These are phyloP conservation scores for Lobulomyces angularis DNA, from an alignment of 192 early-diverging fungal species.

Conservation along the genomic window DNA sequence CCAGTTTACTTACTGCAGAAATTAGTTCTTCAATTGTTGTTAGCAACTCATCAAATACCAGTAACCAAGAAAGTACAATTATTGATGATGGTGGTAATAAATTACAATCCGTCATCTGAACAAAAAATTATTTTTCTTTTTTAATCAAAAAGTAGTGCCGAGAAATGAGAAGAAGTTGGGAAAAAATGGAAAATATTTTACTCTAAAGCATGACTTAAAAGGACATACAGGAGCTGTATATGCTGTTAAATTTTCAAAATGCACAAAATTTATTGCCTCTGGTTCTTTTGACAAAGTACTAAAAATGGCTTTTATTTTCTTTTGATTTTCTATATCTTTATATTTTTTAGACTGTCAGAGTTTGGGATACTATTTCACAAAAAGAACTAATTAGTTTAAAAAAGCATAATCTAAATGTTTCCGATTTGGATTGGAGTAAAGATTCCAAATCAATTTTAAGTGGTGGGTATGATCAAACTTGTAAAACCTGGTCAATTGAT, in stretches of 20 bases:
- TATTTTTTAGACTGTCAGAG: constrained; percentile 9
- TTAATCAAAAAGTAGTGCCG: constrained; percentile 5
- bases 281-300: constrained; percentile 93
- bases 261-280: constrained; percentile 67
- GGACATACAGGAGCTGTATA: constrained; percentile 89
- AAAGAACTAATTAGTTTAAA: constrained; percentile 56
- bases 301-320: no score
- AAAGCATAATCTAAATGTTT: constrained; percentile 64
- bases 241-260: constrained; percentile 72
- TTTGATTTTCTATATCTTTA: constrained; percentile 65
- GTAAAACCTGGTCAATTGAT: constrained; percentile 69
- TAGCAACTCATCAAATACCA: neutral
- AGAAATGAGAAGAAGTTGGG: no score
- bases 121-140: constrained; percentile 3
- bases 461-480: constrained; percentile 68
- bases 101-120: neutral
- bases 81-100: neutral
- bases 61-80: neutral
- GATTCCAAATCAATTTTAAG: constrained; percentile 57
- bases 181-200: no score
- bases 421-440: constrained; percentile 62
- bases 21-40: no score
- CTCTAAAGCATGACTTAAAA: no score
- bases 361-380: constrained; percentile 8
- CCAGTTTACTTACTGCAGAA: no score